phyloP scores from a whole-genome alignment of 331 rosid species.

The Pyrus hybrid region DNA sequence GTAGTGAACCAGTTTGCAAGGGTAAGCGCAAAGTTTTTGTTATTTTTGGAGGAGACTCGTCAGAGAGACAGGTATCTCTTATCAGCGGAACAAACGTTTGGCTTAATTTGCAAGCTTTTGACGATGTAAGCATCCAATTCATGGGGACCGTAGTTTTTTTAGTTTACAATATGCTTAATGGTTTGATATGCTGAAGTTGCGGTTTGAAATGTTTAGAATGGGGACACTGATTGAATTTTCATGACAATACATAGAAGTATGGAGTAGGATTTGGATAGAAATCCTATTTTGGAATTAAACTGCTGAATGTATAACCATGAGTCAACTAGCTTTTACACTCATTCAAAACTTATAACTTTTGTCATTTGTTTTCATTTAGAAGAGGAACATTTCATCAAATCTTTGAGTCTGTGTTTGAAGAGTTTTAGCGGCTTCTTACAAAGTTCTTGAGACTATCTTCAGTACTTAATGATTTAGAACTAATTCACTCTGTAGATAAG shows the following conservation, averaged over 20 bases:
- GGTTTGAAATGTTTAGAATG: background rate
- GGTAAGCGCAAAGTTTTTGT: constrained; percentile 60
- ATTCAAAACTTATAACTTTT: background rate
- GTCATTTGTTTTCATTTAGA: background rate
- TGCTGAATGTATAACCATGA: background rate
- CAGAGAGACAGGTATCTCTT: constrained; percentile 97
- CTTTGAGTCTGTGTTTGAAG: background rate
- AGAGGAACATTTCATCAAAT: background rate
- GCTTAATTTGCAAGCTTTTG: constrained; percentile 88
- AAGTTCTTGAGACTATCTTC: background rate
- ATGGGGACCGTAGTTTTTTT: background rate
- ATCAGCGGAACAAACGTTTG: constrained; percentile 98
- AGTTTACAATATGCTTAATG: constrained; percentile 4
- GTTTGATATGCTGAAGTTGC: constrained; percentile 1
- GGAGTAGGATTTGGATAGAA: background rate
- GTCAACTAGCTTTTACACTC: background rate
- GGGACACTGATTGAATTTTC: background rate
- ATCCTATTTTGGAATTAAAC: background rate
- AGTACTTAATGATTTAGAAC: background rate
- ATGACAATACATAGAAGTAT: background rate
- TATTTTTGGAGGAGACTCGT: constrained; percentile 90
- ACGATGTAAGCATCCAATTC: constrained; percentile 63
- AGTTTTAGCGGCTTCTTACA: background rate
- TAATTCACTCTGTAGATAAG: background rate
- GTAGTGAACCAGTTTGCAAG: constrained; percentile 28